Base-by-base conservation (phyloP, 306 rosid species). In the Castanea sativa region DNA sequence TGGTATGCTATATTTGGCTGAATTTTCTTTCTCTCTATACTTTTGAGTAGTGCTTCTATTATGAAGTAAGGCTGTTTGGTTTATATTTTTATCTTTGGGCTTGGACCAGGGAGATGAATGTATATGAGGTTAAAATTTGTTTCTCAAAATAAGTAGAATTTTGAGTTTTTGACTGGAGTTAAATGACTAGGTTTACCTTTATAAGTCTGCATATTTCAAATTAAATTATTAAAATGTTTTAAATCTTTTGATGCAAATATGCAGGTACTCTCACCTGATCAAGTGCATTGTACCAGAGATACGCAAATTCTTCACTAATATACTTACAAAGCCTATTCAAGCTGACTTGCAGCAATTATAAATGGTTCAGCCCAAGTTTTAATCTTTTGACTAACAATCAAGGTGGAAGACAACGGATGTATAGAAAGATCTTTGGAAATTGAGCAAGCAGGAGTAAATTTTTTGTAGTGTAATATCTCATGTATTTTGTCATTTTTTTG, bases 221-320 rank as follows among this genome's bases (percentile, higher is more conserved):
- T 20, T 21, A 57, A 57, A 20, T 27, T 19, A 59, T 12, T 59
- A n/a, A 32, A 58, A 23, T 6, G 12, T 23, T 49, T 74, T 29
- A 41, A 32, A 61, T 78, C 45, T 69, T 74, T 52, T 74, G n/a
- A 35, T 38, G 52, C 35, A 55, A 55, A 64, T 32, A 23, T 73
- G 61, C 77, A 92, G 97, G 97, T 90, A 83, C 59, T 6, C 51
- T 32, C 67, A 38, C 20, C 41, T 92, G 51, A 23, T 87, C 68
- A 71, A 68, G 51, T 72, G 78, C 59, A 74, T 86, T 30, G 4
- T 82, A 41, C 87, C 91, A 5, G 91, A 88, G 43, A 82, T 87
- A 10, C 67, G 33, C 59, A 55, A 56, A 27, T 79, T 82, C 55
- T 85, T 86, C 59, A 73, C 78, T 14, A 76, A 67, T 38, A 81